Evolutionary conservation across 441 rosid species (phyloP).

Genomic region (Populus hybrid): DNA sequence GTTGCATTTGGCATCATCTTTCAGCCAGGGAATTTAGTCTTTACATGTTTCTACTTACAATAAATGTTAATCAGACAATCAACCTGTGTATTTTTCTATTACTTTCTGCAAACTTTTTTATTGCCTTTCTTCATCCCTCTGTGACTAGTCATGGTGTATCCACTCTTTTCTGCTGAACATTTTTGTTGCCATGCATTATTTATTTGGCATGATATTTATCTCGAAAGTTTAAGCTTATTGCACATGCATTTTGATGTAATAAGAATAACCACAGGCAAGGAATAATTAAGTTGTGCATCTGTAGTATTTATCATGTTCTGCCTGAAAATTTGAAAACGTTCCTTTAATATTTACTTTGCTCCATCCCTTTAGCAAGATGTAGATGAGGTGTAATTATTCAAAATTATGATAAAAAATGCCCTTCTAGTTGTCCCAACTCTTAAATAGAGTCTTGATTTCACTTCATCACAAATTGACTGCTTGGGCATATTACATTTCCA

Average conservation of each 20-base stretch:
- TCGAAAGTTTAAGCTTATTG: not conserved
- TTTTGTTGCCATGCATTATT: too few species aligned
- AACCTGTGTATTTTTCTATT: not conserved
- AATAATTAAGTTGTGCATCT: not conserved
- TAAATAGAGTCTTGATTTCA: constrained; percentile 1
- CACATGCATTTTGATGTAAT: not conserved
- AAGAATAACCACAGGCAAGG: not conserved
- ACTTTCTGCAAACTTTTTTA: not conserved
- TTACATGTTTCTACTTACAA: not conserved
- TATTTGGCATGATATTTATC: not conserved
- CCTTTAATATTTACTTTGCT: not conserved
- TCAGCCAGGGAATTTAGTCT: not conserved
- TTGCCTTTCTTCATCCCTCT: not conserved
- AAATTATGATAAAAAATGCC: not conserved
- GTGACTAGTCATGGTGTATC: not conserved
- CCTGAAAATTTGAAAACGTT: not conserved
- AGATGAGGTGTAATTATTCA: not conserved
- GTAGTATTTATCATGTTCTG: not conserved
- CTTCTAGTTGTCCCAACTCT: constrained; percentile 2
- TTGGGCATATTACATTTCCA: not conserved
- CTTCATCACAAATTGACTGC: not conserved
- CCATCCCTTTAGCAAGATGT: not conserved
- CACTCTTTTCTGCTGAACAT: not conserved
- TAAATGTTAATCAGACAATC: not conserved
- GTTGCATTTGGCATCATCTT: not conserved